Evolutionary conservation across 2,329 filamentous ascomycete genomes (phyloP), one percentile per base, ranked within the genome.

Genomic region (Tolypocladium ophioglossoides): DNA sequence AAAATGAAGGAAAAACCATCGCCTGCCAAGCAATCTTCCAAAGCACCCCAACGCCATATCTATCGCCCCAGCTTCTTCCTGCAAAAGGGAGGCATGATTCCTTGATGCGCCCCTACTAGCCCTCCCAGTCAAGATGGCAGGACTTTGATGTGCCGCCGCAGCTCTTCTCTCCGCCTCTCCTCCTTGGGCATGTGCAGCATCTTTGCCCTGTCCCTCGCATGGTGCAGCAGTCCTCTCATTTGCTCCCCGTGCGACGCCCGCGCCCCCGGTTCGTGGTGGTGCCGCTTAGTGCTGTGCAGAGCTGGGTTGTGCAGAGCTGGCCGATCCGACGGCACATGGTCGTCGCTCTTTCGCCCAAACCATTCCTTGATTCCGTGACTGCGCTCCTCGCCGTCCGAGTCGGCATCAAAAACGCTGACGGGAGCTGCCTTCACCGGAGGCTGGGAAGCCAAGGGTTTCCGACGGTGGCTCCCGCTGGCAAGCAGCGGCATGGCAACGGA

Each of bases 91-190:
- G 27, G 6, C 20, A 22, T 22, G 10, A 10, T 11, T 30, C 24
- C 44, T 8, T 32, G 3, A 47, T 46, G 14, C 41, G 18, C 14
- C 24, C n/a, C 14, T 18, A 30, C 4, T 8, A 9, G 14, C 24
- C 8, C 14, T 32, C 16, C 27, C 44, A 18, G 11, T 22, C 50
- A 50, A 44, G 54, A 44, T 18, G 57, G 34, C 35, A 73, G 58
- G 53, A 70, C 63, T 52, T 64, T 65, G 52, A 74, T 73, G 24
- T 66, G 67, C 41, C 64, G 66, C 59, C 68, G 68, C 49, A 75
- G 57, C 27, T 67, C 64, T 37, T 67, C 65, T 24, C 69, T 62
- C 55, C 68, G 62, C 57, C 63, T 66, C 52, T 74, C 70, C 18
- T 63, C 62, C 41, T 61, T 64, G 4, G 58, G 50, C 10, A 49